Conservation (phyloP, 345 rosid genomes). For the Syzygium oleosum region DNA sequence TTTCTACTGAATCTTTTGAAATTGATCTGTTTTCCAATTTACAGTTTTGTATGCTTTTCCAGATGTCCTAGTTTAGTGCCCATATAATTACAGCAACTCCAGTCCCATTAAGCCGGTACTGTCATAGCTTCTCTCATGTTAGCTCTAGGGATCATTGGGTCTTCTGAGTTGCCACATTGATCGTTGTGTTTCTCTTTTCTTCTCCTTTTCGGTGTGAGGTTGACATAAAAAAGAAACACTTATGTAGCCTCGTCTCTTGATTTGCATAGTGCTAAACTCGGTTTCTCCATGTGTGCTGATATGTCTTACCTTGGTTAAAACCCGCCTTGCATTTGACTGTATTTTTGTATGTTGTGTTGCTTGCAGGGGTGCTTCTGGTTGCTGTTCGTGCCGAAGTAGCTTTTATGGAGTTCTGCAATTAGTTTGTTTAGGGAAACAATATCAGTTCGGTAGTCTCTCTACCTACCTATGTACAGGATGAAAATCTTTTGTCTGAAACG, state of each 20-base stretch:
- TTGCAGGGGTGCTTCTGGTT: not conserved
- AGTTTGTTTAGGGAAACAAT: not conserved
- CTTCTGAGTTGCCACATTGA: not conserved
- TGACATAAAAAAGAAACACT: not conserved
- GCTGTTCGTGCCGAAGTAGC: not conserved
- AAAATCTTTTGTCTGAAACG: not conserved
- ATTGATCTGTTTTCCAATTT: not conserved
- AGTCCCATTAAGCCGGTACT: not conserved
- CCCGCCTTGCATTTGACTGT: not conserved
- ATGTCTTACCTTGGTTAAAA: not conserved
- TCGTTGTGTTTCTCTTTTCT: not conserved
- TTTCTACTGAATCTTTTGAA: not conserved
- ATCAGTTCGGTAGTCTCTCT: slow-evolving; percentile 1
- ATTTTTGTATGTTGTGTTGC: not conserved
- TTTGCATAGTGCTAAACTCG: not conserved
- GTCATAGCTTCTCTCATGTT: not conserved
- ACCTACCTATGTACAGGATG: slow-evolving; percentile 8
- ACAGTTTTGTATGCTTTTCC: not conserved
- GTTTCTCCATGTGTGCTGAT: not conserved
- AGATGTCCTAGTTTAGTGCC: not conserved
- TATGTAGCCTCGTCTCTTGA: not conserved
- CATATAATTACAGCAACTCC: not conserved
- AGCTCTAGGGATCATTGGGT: not conserved
- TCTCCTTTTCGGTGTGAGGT: not conserved
- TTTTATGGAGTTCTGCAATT: not conserved